Percentiles rank a stretch among this genome's conserved stretches.
phyloP scores from a whole-genome alignment of 1,139 yeast species.

The Hyphopichia buzzinii region DNA sequence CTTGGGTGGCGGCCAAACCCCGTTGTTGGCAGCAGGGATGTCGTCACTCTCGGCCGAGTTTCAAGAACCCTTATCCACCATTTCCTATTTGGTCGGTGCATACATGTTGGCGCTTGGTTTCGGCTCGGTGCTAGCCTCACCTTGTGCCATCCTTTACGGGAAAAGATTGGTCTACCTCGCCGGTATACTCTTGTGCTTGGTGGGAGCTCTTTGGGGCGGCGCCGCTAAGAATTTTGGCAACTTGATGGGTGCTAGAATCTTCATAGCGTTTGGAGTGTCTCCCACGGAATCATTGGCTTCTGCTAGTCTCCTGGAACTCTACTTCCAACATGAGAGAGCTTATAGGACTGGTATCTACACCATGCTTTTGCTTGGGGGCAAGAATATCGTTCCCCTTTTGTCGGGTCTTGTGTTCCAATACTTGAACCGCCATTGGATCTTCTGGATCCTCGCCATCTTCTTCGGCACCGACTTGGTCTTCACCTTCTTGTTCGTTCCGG shows the following conservation, averaged over 20 bases:
- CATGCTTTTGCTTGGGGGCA: constrained; percentile 59
- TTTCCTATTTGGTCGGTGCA: constrained; percentile 58
- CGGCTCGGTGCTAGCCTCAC: constrained; percentile 59
- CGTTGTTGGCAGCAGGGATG: constrained; percentile 60
- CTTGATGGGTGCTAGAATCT: constrained; percentile 55
- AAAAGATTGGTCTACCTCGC: constrained; percentile 53
- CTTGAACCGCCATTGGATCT: constrained; percentile 59
- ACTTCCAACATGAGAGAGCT: constrained; percentile 65
- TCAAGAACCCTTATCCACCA: constrained; percentile 35
- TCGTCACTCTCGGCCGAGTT: constrained; percentile 42
- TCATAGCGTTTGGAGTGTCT: constrained; percentile 59
- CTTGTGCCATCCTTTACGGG: constrained; percentile 60
- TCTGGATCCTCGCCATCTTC: constrained; percentile 57
- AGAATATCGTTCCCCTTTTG: constrained; percentile 56
- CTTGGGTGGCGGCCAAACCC: constrained; percentile 63
- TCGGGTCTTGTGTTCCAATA: constrained; percentile 52
- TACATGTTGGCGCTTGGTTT: constrained; percentile 59
- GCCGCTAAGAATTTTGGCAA: constrained; percentile 46
- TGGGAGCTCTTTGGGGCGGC: constrained; percentile 58
- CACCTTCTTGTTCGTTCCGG: constrained; percentile 59
- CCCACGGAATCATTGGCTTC: constrained; percentile 64
- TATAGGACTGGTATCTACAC: constrained; percentile 63
- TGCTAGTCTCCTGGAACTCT: constrained; percentile 62
- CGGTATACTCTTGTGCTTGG: constrained; percentile 50
- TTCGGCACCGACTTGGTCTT: constrained; percentile 46